Base-by-base conservation (phyloP, 768 basidiomycete species). In the Tulasnella sp. region DNA sequence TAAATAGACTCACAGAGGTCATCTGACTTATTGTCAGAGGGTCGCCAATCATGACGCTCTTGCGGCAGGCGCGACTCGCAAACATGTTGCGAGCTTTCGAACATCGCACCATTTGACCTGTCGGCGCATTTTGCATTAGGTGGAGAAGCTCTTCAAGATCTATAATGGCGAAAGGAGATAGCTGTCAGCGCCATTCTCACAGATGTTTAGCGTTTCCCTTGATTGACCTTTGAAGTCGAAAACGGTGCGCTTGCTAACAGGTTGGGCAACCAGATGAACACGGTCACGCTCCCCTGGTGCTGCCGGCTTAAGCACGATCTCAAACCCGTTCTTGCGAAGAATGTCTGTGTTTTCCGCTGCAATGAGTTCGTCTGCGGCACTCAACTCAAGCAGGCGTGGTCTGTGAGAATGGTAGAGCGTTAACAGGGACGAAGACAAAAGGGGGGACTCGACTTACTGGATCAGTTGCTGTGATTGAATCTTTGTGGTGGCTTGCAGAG, bases 31-130 rank as follows among this genome's bases (percentile, higher is more conserved):
- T 86, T 48, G 88, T 95, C 79, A 99, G 86, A 15, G 95, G 87
- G 86, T 90, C 93, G 4, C 98, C 96, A 67, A 98, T 88, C 98
- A 99, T 99, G 57, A 98, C 91, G 83, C 96, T 98, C 86, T 93
- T 96, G 80, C 97, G 84, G 84, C 98, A 99, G 0, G 98, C 98
- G 46, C 96, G 89, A 89, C 91, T 93, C 0, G 98, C 98, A 82
- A 99, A 98, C 96, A 99, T 98, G 5, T 91, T 88, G 20, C 96
- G 89, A 20, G 93, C 95, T 83, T 99, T 99, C 20, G 92, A 92
- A 82, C 95, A 98, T 29, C 98, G 88, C 0, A 98, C 93, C 89
- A 95, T 93, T 81, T 91, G 90, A 2, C 94, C 93, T 0, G 87
- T 83, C 0, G 95, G 91, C 10, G 88, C 87, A 81, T 96, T 93